A percentile compares a stretch with the other conserved stretches of the same genome.
Evolutionary conservation across 139 green algal genomes (phyloP).

Genomic region (Penium margaritaceum): DNA sequence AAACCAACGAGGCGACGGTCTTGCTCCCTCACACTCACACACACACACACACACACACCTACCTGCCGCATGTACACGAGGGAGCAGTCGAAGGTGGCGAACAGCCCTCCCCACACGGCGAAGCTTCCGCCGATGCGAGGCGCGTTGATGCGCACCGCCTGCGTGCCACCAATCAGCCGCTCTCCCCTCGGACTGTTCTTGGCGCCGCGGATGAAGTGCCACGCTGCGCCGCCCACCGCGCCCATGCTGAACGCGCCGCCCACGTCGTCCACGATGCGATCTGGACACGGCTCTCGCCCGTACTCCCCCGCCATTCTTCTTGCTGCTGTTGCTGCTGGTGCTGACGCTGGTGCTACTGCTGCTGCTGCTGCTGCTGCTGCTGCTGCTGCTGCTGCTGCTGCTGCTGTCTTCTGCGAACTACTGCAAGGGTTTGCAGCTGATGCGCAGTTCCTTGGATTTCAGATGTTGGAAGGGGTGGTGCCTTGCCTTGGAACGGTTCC

Average conservation of each 20-base stretch:
- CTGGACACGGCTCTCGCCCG: constrained; percentile 79
- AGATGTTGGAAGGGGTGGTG: too few relatives aligned
- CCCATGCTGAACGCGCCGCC: constrained; percentile 98
- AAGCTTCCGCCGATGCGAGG: constrained; percentile 92
- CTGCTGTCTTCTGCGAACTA: too few relatives aligned
- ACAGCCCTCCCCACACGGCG: constrained; percentile 94
- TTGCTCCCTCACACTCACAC: too few relatives aligned
- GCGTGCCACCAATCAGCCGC: constrained; percentile 69
- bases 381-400: too few relatives aligned
- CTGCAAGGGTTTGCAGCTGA: too few relatives aligned
- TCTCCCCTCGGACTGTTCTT: constrained; percentile 79
- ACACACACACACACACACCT: too few relatives aligned
- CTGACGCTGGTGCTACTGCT: too few relatives aligned
- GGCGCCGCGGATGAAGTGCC: constrained; percentile 83
- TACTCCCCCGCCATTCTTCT: constrained; percentile 72
- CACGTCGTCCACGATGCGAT: constrained; percentile 95
- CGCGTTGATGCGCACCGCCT: constrained; percentile 72
- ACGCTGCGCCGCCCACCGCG: constrained; percentile 84
- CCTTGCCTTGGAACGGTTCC: too few relatives aligned
- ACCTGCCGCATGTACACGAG: constrained; percentile 64
- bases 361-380: too few relatives aligned
- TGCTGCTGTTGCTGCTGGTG: too few relatives aligned
- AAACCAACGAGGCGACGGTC: too few relatives aligned
- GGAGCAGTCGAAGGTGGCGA: constrained; percentile 94
- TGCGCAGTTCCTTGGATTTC: too few relatives aligned